A percentile compares a stretch with the other conserved stretches of the same genome.
These are phyloP conservation scores for Metschnikowia cerradonensis DNA, from an alignment of 805 yeast genomes.

Conservation along the genomic window DNA sequence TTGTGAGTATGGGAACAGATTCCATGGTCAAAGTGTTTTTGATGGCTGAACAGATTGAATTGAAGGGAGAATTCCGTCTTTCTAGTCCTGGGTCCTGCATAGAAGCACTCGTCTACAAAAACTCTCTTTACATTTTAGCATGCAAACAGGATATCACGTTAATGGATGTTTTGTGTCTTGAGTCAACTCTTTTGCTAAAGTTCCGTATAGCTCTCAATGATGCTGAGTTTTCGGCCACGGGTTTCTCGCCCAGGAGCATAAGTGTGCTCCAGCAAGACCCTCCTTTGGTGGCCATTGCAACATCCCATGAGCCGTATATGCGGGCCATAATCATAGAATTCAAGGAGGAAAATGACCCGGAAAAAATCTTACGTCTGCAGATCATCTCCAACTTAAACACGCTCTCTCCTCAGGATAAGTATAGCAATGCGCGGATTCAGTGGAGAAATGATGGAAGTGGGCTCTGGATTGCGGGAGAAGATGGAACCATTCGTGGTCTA, in stretches of 20 bases:
- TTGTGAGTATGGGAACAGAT: conserved; percentile 63
- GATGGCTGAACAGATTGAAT: conserved; percentile 14
- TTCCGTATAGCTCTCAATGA: conserved; percentile 60
- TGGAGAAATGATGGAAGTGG: conserved; percentile 48
- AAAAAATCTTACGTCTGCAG: conserved; percentile 23
- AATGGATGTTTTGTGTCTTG: conserved; percentile 40
- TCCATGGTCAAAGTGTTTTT: conserved; percentile 36
- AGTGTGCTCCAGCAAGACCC: conserved; percentile 16
- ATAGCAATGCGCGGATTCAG: conserved; percentile 45
- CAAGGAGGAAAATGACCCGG: conserved; percentile 24
- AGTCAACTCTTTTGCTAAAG: conserved; percentile 17
- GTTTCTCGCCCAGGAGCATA: conserved; percentile 56
- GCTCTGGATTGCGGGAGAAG: conserved; percentile 67
- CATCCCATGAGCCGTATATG: conserved; percentile 78
- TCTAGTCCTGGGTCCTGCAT: conserved; percentile 52
- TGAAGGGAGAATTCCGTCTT: conserved; percentile 27
- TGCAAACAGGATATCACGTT: conserved; percentile 60
- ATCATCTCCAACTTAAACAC: conserved; percentile 37
- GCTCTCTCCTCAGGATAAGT: conserved; percentile 65
- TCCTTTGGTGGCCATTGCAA: conserved; percentile 54
- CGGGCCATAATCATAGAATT: conserved; percentile 53
- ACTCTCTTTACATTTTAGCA: conserved; percentile 42
- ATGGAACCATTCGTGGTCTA: conserved; percentile 59
- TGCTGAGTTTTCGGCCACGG: conserved; percentile 63
- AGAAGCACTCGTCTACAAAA: conserved; percentile 26